phyloP scores from a whole-genome alignment of 78 protist species.

The Polysphondylium violaceum region DNA sequence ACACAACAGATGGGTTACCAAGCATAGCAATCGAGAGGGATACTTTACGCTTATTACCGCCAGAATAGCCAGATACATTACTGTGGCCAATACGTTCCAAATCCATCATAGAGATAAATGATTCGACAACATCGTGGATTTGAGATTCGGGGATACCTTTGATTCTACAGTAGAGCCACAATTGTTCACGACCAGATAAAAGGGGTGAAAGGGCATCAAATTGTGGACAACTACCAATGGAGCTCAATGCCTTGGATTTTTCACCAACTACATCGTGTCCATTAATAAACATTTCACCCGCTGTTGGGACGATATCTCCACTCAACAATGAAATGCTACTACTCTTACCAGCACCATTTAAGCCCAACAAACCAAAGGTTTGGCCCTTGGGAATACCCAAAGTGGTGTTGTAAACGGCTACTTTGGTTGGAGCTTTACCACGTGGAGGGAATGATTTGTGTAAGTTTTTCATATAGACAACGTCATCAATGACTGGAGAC shows the following conservation, averaged over 20 bases:
- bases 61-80: slow-evolving; percentile 42
- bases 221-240: slow-evolving; percentile 95
- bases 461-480: neutral
- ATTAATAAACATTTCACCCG: slow-evolving; percentile 85
- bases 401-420: slow-evolving; percentile 59
- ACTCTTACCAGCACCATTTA: slow-evolving; percentile 97
- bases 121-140: neutral
- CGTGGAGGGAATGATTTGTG: neutral
- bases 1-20: slow-evolving; percentile 82
- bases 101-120: slow-evolving; percentile 45
- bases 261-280: slow-evolving; percentile 13
- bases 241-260: neutral
- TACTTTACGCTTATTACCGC: slow-evolving; percentile 92
- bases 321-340: slow-evolving; percentile 90
- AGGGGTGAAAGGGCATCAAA: slow-evolving; percentile 81
- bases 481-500: neutral
- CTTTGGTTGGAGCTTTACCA: neutral
- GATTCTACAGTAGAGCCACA: slow-evolving; percentile 88
- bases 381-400: slow-evolving; percentile 78
- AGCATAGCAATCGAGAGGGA: slow-evolving; percentile 85
- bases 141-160: slow-evolving; percentile 49
- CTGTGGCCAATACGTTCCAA: slow-evolving; percentile 12
- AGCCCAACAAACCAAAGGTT: slow-evolving; percentile 93
- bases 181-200: slow-evolving; percentile 89
- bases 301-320: slow-evolving; percentile 86